Base-by-base conservation (phyloP, 805 yeast species). In the Deakozyma indianensis region DNA sequence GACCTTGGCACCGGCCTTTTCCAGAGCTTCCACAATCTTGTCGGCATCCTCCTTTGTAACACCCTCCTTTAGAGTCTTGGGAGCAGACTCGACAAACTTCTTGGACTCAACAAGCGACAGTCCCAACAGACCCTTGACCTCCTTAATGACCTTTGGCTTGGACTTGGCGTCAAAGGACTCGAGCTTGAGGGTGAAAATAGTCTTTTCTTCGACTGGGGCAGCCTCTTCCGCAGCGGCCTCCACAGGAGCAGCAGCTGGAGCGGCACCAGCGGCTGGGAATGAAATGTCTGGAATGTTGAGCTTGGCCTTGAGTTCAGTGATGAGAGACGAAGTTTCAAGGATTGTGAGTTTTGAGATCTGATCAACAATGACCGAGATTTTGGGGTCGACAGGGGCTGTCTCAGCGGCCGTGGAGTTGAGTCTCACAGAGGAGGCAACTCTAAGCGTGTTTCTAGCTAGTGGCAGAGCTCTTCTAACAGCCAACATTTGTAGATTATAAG, bases 11-110 rank as follows among this genome's bases (percentile, higher is more conserved):
- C 98, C 98, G 57, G 90, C 75, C 45, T 78, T 92, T 71, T 92
- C 98, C 61, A 92, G 74, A 51, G 94, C 78, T 50, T 83, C 73
- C 73, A 92, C 90, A 63, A 92, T 82, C 75, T 88, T 87, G 59
- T 90, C 96, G 54, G 97, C 97, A 58, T 92, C 99, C 62, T 85
- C 99, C 74, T 92, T 92, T 51, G 94, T 81, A 50, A 92, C 87
- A 57, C 87, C 86, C 58, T 92, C 99, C 71, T 92, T 92, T 65
- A 92, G 73, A 41, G 83, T 72, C 74, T 92, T 92, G 56, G 99
- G 99, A 50, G 99, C 97, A 58, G 86, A 69, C 72, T 92, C 99
- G 48, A 92, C 99, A 54, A 92, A 84, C 71, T 92, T 92, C 79
- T 92, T 92, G 51, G 96, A 84, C 64, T 92, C 97, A 50, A 92